phyloP scores from a whole-genome alignment of 2,329 filamentous ascomycete species.

The Emmonsia crescens region DNA sequence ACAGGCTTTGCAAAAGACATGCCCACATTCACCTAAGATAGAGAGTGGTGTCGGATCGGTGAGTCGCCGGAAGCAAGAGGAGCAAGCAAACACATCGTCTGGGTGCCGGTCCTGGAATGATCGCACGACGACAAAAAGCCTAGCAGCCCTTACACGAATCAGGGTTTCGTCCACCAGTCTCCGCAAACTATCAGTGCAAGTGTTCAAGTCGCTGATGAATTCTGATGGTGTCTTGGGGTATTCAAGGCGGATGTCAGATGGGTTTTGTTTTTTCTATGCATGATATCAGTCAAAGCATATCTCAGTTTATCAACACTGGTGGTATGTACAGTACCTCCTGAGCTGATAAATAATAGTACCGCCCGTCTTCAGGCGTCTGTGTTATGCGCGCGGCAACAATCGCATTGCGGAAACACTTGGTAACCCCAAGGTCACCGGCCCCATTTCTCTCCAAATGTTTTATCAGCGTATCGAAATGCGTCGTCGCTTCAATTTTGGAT shows the following conservation, averaged over 20 bases:
- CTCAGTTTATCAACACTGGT: not conserved
- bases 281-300: not conserved
- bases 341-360: conserved; percentile 17
- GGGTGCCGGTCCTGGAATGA: conserved; percentile 17
- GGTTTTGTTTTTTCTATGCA: not conserved
- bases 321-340: conserved; percentile 5
- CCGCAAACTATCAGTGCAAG: conserved; percentile 16
- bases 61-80: conserved; percentile 22
- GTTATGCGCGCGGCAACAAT: conserved; percentile 14
- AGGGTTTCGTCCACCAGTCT: conserved; percentile 22
- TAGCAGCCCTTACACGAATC: conserved; percentile 22
- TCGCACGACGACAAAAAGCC: conserved; percentile 23
- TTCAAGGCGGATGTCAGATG: conserved; percentile 5
- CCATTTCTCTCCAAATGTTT: conserved; percentile 19
- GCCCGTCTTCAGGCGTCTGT: conserved; percentile 21
- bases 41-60: conserved; percentile 23
- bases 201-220: conserved; percentile 15
- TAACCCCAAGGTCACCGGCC: conserved; percentile 22
- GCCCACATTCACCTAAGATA: conserved; percentile 42
- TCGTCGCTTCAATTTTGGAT: conserved; percentile 15
- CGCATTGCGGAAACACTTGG: conserved; percentile 14
- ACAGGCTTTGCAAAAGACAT: conserved; percentile 39
- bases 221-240: conserved; percentile 10
- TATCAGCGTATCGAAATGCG: conserved; percentile 22
- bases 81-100: conserved; percentile 18